Evolutionary conservation across 1,284 basidiomycete genomes (phyloP).

Genomic region (Trichosporon ovoides): DNA sequence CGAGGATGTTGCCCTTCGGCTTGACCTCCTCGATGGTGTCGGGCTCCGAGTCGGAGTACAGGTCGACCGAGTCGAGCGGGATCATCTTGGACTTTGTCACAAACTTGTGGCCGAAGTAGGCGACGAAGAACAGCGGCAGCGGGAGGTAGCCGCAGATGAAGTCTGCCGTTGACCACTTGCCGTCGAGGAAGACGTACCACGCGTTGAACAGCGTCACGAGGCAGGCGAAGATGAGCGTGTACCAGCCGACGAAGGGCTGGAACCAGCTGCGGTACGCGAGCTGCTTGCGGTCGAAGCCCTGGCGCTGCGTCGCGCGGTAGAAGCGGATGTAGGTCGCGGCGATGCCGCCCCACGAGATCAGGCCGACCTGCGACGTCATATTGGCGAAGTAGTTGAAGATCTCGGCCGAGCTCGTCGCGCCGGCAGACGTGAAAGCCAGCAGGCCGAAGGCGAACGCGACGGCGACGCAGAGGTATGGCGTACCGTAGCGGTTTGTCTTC

Average conservation of each 20-base stretch:
- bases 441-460: slow-evolving; percentile 62
- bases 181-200: slow-evolving; percentile 16
- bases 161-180: slow-evolving; percentile 12
- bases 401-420: slow-evolving; percentile 55
- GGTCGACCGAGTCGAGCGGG: slow-evolving; percentile 30
- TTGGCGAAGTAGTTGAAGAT: slow-evolving; percentile 71
- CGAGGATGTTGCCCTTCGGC: slow-evolving; percentile 7
- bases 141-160: slow-evolving; percentile 21
- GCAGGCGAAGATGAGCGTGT: slow-evolving; percentile 36
- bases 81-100: slow-evolving; percentile 29
- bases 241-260: slow-evolving; percentile 47
- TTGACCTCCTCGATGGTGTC: slow-evolving; percentile 5
- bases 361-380: slow-evolving; percentile 56
- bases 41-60: slow-evolving; percentile 21
- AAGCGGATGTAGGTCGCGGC: slow-evolving; percentile 73
- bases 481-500: slow-evolving; percentile 28
- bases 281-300: slow-evolving; percentile 55
- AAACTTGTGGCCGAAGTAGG: slow-evolving; percentile 50
- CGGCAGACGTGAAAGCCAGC: slow-evolving; percentile 58
- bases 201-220: slow-evolving; percentile 7
- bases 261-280: slow-evolving; percentile 62
- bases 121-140: slow-evolving; percentile 22
- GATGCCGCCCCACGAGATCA: slow-evolving; percentile 74
- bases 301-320: slow-evolving; percentile 65
- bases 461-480: slow-evolving; percentile 46